phyloP scores from a whole-genome alignment of 257 asterid species.

The Solanum sejunctum region DNA sequence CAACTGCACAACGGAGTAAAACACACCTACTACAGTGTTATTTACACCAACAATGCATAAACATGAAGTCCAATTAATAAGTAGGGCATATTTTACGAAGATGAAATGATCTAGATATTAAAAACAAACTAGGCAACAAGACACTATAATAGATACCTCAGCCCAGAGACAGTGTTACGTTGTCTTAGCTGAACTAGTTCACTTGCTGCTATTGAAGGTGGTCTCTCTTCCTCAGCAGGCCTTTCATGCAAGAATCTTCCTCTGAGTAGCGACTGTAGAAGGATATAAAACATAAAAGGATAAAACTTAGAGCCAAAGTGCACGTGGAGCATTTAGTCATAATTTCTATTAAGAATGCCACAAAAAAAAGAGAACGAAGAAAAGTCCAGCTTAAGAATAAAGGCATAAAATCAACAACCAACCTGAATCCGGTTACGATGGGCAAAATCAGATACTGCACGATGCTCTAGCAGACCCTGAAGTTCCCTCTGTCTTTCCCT shows the following conservation, averaged over 20 bases:
- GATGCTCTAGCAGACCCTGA: slow-evolving; percentile 70
- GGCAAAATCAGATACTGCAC: slow-evolving; percentile 88
- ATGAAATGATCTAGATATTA: background rate
- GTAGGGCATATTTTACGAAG: background rate
- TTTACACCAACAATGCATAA: background rate
- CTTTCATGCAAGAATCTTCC: slow-evolving; percentile 84
- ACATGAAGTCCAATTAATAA: background rate
- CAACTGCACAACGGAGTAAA: background rate
- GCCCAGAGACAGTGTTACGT: slow-evolving; percentile 81
- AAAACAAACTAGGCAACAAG: background rate
- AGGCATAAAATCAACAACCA: background rate
- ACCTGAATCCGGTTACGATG: slow-evolving; percentile 95
- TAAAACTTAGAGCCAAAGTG: background rate
- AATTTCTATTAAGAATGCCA: background rate
- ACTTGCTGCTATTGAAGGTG: slow-evolving; percentile 64
- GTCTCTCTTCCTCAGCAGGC: slow-evolving; percentile 63
- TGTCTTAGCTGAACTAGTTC: slow-evolving; percentile 85
- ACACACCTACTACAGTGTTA: background rate
- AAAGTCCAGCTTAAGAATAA: background rate
- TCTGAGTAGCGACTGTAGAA: slow-evolving; percentile 74
- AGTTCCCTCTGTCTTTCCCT: slow-evolving; percentile 84
- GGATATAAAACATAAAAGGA: background rate
- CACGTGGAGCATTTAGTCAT: background rate
- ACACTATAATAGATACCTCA: slow-evolving; percentile 45
- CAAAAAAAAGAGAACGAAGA: background rate